Conservation (phyloP, 768 basidiomycete genomes). For the Lentinula sp. region DNA sequence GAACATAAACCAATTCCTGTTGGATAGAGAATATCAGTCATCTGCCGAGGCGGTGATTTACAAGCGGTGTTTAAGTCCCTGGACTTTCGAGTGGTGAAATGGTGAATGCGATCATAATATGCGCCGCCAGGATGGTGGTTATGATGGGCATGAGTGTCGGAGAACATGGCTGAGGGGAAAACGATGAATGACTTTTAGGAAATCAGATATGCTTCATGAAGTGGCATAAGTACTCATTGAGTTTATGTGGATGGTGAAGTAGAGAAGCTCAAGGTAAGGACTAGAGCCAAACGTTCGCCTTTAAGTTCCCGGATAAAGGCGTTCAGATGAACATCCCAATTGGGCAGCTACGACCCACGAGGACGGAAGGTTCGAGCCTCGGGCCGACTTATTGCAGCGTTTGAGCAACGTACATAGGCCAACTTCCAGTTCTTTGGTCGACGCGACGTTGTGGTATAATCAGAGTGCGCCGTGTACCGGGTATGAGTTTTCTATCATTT, state of each 20-base stretch:
- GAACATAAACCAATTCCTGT: conserved; percentile 26
- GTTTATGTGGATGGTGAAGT: not conserved
- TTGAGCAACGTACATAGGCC: not conserved
- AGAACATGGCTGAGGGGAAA: not conserved
- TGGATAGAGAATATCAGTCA: not conserved
- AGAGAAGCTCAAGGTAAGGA: not conserved
- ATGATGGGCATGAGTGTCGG: not conserved
- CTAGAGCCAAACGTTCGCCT: not conserved
- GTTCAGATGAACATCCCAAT: not conserved
- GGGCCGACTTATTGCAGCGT: not conserved
- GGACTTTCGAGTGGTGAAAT: not conserved
- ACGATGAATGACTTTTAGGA: not conserved
- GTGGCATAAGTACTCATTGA: not conserved
- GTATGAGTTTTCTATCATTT: not conserved
- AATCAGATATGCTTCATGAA: not conserved
- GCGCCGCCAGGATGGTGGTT: not conserved
- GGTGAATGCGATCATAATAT: not conserved
- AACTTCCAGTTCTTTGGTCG: not conserved
- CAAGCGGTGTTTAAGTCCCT: not conserved
- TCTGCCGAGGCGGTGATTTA: not conserved
- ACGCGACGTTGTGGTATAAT: not conserved
- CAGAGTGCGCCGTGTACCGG: not conserved
- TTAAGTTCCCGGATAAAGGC: not conserved
- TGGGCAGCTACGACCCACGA: not conserved
- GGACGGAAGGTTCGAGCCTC: not conserved